A percentile compares a stretch with the other conserved stretches of the same genome.
phyloP scores from a whole-genome alignment of 75 land plant species.

The Azolla pinnata region DNA sequence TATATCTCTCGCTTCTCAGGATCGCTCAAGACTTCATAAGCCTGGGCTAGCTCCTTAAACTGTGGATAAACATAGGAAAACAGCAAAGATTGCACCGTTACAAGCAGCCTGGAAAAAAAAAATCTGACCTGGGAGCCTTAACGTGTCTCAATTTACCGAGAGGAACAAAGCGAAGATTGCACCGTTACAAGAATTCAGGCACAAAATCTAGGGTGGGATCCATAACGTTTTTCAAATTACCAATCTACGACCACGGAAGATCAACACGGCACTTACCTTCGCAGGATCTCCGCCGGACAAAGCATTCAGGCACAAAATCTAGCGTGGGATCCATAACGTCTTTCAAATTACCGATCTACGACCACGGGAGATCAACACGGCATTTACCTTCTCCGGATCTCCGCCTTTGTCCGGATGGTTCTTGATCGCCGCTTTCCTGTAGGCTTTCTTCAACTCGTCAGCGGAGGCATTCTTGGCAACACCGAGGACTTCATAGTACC shows the following conservation, averaged over 20 bases:
- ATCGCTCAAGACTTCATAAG: constrained; percentile 64
- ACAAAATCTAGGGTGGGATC: too few relatives aligned
- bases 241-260: neutral
- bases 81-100: neutral
- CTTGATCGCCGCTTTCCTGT: constrained; percentile 63
- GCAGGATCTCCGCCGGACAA: neutral
- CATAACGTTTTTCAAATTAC: too few relatives aligned
- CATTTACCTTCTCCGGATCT: constrained; percentile 50
- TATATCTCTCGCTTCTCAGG: constrained; percentile 71
- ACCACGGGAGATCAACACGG: neutral
- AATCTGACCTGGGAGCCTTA: too few relatives aligned
- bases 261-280: neutral
- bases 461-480: constrained; percentile 44
- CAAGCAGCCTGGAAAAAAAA: neutral
- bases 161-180: too few relatives aligned
- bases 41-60: constrained; percentile 29
- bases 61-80: constrained; percentile 3
- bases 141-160: too few relatives aligned
- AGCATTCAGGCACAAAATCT: neutral
- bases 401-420: constrained; percentile 73
- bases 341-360: too few relatives aligned
- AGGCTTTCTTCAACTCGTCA: constrained; percentile 64
- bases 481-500: constrained; percentile 53
- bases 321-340: too few relatives aligned
- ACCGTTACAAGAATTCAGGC: too few relatives aligned